These are phyloP conservation scores for Chamaecyparis obtusa DNA, from an alignment of 75 land plant genomes.

Conservation along the genomic window DNA sequence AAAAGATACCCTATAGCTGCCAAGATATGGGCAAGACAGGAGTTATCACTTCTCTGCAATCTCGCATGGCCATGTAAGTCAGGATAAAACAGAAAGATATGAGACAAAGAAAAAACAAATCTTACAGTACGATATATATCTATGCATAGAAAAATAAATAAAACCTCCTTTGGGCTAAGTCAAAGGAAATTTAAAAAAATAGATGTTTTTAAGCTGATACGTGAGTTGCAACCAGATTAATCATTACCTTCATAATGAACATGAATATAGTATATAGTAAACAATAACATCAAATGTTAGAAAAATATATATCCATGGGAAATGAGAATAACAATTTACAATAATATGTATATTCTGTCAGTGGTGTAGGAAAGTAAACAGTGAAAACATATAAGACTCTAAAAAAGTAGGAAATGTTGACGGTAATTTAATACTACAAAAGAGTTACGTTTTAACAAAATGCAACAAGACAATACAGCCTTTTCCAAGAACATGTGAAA, in stretches of 20 bases:
- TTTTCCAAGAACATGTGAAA: neutral
- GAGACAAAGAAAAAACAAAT: neutral
- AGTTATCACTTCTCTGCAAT: conserved; percentile 79
- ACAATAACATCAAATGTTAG: neutral
- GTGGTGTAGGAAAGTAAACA: neutral
- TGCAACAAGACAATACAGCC: neutral
- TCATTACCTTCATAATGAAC: neutral
- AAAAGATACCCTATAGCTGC: conserved; percentile 79
- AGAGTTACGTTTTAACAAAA: neutral
- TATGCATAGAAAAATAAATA: neutral
- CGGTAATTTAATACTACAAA: neutral
- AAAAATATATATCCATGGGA: neutral
- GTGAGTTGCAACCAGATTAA: neutral
- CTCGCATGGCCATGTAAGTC: neutral
- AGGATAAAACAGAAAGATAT: neutral
- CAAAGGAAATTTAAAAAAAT: neutral
- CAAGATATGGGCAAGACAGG: conserved; percentile 87
- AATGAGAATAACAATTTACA: neutral
- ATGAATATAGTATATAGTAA: neutral
- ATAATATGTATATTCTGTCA: neutral
- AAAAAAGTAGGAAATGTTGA: neutral
- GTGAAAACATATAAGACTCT: neutral
- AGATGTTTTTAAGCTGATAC: neutral
- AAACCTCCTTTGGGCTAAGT: neutral
- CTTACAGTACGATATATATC: neutral